Conservation (phyloP, 2,329 filamentous ascomycete species). For the Fusarium virguliforme region DNA sequence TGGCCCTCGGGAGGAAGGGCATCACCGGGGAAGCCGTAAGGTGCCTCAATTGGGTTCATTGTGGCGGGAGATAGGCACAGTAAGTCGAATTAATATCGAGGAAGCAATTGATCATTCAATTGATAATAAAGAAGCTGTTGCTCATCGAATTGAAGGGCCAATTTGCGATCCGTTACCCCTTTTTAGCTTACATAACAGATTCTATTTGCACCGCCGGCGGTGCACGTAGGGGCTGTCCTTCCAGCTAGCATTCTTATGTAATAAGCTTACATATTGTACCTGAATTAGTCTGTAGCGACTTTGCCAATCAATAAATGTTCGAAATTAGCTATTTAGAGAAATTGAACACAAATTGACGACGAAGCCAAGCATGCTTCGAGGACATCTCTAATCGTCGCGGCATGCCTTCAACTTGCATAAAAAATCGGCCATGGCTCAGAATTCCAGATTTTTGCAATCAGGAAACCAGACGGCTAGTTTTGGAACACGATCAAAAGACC, state of each 20-base stretch:
- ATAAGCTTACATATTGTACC: neutral
- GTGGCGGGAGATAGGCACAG: too few species aligned
- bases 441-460: neutral
- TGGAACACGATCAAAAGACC: neutral
- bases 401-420: neutral
- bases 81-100: too few species aligned
- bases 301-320: neutral
- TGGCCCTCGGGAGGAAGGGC: too few species aligned
- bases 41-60: too few species aligned
- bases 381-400: neutral
- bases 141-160: too few species aligned
- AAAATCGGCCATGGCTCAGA: neutral
- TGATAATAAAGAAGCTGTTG: too few species aligned
- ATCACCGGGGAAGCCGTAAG: too few species aligned
- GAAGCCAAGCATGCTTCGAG: neutral
- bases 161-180: too few species aligned
- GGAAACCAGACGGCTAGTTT: neutral
- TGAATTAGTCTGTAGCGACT: neutral
- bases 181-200: too few species aligned
- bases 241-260: neutral
- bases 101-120: too few species aligned
- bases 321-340: neutral
- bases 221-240: too few species aligned
- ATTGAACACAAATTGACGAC: neutral
- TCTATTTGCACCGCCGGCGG: too few species aligned